Evolutionary conservation across 2,329 filamentous ascomycete genomes (phyloP).

Genomic region (Epichloe uncinata): DNA sequence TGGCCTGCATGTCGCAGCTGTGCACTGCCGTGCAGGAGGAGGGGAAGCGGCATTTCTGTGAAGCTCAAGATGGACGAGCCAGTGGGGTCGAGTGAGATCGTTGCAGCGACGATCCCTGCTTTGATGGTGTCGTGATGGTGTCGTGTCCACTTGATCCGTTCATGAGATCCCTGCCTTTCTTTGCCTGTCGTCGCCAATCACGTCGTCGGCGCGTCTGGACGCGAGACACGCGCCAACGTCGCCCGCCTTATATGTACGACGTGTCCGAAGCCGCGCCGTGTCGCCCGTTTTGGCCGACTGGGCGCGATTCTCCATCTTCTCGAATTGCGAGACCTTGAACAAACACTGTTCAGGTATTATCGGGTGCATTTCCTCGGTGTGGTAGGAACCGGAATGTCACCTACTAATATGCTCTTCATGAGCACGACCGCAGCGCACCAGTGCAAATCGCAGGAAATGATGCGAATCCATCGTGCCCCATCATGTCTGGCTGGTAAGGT

Average conservation of each 20-base stretch:
- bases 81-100: not conserved
- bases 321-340: no score
- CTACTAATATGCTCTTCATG: no score
- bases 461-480: not conserved
- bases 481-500: not conserved
- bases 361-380: no score
- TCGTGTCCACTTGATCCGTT: no score
- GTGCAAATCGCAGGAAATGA: not conserved
- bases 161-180: no score
- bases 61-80: not conserved
- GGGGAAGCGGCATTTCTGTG: not conserved
- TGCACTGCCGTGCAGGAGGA: slow-evolving; percentile 1
- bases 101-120: not conserved
- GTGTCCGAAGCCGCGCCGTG: not conserved
- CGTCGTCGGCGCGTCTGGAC: not conserved
- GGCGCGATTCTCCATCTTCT: not conserved
- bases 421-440: not conserved
- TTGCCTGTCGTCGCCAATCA: not conserved
- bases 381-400: no score
- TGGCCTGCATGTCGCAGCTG: not conserved
- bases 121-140: no score
- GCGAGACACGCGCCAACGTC: not conserved
- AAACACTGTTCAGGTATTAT: no score
- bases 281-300: not conserved
- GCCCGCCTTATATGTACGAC: not conserved